phyloP scores from a whole-genome alignment of 805 yeast species.

The Candida awuae region DNA sequence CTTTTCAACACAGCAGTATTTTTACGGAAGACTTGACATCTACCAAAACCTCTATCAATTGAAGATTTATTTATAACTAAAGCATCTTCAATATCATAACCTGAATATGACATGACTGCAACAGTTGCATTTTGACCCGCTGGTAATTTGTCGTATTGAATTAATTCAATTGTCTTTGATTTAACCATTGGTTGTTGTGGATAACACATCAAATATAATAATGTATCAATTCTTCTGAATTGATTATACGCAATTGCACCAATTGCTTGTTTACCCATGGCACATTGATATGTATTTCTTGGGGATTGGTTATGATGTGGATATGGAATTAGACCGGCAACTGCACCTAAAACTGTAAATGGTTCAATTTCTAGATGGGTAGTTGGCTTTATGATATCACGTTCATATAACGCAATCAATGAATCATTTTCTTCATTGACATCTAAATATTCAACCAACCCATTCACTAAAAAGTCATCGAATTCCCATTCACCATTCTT shows the following conservation, averaged over 20 bases:
- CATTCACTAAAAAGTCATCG: constrained; percentile 80
- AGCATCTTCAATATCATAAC: constrained; percentile 99
- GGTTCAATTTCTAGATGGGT: constrained; percentile 97
- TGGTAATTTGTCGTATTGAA: constrained; percentile 91
- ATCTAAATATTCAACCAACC: constrained; percentile 90
- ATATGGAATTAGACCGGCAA: constrained; percentile 85
- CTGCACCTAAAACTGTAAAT: constrained; percentile 86
- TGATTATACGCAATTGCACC: constrained; percentile 98
- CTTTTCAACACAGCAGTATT: constrained; percentile 84
- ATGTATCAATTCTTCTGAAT: constrained; percentile 88
- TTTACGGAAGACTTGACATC: constrained; percentile 92
- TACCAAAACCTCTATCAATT: constrained; percentile 92
- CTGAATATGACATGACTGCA: constrained; percentile 98
- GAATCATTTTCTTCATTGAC: constrained; percentile 97
- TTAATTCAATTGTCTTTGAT: constrained; percentile 91
- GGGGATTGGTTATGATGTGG: constrained; percentile 93
- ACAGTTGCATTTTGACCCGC: constrained; percentile 99
- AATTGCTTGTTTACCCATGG: constrained; percentile 99
- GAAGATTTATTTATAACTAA: constrained; percentile 89
- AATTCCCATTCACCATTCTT: constrained; percentile 70
- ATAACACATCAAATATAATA: constrained; percentile 91
- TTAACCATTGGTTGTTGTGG: constrained; percentile 99
- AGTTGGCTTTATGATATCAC: constrained; percentile 44
- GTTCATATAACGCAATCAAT: constrained; percentile 82
- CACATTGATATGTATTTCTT: constrained; percentile 87